Evolutionary conservation across 2,329 filamentous ascomycete species (phyloP), one percentile per base, ranked within the genome.

Genomic region (Mariannaea sp.): DNA sequence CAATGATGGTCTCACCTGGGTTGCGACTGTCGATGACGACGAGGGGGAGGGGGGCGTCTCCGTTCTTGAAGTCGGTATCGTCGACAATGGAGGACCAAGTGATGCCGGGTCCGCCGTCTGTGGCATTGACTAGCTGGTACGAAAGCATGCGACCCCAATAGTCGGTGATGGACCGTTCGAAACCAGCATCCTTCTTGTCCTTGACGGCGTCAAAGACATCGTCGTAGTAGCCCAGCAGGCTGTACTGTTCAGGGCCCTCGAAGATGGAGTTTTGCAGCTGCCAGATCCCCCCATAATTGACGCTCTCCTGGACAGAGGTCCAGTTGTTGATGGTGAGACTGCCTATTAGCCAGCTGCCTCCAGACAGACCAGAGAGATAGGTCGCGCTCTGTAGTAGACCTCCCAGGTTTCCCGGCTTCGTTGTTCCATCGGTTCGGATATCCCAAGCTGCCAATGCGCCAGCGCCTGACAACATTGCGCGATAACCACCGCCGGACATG

Each of bases 71-170:
- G 53, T 69, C 63, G 39, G 71, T 68, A 46, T 80, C 69, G 36
- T 75, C 62, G 73, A 70, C 75, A 62, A 78, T 77, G 3, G 90
- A 94, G 3, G 90, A 95, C 75, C 87, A 96, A 4, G 92, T 96
- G 66, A 88, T 92, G 12, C 77, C 79, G 12, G 87, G 84, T 0
- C 90, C 92, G 32, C 92, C 92, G 56, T 89, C 74, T 1, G 79
- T 80, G 5, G 83, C 88, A 67, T 93, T 89, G 68, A 96, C 82
- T 41, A 96, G 81, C 73, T 96, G 92, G 72, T 88, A 95, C 1
- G 87, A 87, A n/a, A 96, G 79, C 40, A 89, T 89, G 53, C 92
- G 87, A 22, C 89, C 90, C 88, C 92, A 96, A 71, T 91, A 91
- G 74, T 97, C 92, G 0, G 92, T 96, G 52, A 96, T 79, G 7